phyloP scores from a whole-genome alignment of 1,139 yeast species.

The Yamadazyma diddensiae region DNA sequence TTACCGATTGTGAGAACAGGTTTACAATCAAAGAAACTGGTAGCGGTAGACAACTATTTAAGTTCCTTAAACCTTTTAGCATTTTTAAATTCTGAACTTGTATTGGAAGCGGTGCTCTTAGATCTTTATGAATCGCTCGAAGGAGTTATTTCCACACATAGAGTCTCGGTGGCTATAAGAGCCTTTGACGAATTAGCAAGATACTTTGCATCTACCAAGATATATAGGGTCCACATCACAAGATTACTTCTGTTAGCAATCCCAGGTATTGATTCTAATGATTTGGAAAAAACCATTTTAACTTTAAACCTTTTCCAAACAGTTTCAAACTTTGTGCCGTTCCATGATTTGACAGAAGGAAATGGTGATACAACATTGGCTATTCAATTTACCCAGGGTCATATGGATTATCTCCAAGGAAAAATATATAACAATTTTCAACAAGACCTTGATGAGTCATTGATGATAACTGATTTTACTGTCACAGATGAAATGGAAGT shows the following conservation, averaged over 20 bases:
- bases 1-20: conserved; percentile 66
- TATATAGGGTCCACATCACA: conserved; percentile 75
- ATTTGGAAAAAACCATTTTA: conserved; percentile 67
- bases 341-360: conserved; percentile 50
- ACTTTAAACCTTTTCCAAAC: conserved; percentile 72
- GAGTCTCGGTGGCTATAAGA: conserved; percentile 72
- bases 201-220: conserved; percentile 61
- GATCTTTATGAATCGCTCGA: conserved; percentile 85
- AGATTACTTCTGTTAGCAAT: conserved; percentile 66
- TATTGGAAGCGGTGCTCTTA: conserved; percentile 62
- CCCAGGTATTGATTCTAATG: conserved; percentile 89
- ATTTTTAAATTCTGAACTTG: conserved; percentile 55
- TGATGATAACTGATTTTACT: conserved; percentile 14
- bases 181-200: conserved; percentile 66
- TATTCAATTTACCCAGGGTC: conserved; percentile 67
- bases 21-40: conserved; percentile 69
- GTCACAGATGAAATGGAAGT: conserved; percentile 46
- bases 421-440: conserved; percentile 20
- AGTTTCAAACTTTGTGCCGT: conserved; percentile 71
- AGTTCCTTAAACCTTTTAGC: conserved; percentile 63
- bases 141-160: conserved; percentile 77
- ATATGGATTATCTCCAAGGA: conserved; percentile 49
- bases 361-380: conserved; percentile 56
- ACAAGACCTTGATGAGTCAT: conserved; percentile 5
- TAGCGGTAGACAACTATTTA: conserved; percentile 59